Conservation (phyloP, 306 rosid species). For the Sophora flavescens region DNA sequence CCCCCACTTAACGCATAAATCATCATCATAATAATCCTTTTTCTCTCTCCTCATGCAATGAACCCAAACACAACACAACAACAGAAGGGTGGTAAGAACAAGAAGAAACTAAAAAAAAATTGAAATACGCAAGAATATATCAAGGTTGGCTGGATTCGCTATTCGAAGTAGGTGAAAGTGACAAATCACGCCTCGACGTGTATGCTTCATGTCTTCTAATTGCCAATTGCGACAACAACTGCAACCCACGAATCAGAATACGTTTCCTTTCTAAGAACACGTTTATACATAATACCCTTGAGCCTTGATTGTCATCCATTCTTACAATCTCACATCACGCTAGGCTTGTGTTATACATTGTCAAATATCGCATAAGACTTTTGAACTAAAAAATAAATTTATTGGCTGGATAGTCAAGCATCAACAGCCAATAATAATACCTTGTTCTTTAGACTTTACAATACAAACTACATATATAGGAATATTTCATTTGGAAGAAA, state of each 20-base stretch:
- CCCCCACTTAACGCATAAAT: slow-evolving; percentile 61
- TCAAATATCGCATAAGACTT: no score
- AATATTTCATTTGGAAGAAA: no score
- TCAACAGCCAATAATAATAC: no score
- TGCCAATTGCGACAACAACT: neutral
- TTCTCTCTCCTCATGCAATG: neutral
- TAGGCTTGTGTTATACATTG: no score
- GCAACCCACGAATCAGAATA: slow-evolving; percentile 20
- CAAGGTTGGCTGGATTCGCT: slow-evolving; percentile 49
- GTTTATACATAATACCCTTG: neutral
- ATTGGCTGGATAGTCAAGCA: no score
- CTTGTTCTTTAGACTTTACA: no score
- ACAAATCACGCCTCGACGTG: slow-evolving; percentile 54
- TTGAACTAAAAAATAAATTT: no score
- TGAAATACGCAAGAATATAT: neutral
- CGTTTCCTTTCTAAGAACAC: neutral
- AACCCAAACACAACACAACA: neutral
- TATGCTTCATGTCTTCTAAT: slow-evolving; percentile 41
- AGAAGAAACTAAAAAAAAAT: neutral
- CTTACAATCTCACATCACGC: no score
- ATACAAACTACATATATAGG: no score
- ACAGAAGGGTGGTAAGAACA: no score
- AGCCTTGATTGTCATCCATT: no score
- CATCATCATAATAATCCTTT: slow-evolving; percentile 25
- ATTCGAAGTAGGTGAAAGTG: slow-evolving; percentile 58